Base-by-base conservation (phyloP, 148 eudicot genomes). In the Vaccinium corymbosum region DNA sequence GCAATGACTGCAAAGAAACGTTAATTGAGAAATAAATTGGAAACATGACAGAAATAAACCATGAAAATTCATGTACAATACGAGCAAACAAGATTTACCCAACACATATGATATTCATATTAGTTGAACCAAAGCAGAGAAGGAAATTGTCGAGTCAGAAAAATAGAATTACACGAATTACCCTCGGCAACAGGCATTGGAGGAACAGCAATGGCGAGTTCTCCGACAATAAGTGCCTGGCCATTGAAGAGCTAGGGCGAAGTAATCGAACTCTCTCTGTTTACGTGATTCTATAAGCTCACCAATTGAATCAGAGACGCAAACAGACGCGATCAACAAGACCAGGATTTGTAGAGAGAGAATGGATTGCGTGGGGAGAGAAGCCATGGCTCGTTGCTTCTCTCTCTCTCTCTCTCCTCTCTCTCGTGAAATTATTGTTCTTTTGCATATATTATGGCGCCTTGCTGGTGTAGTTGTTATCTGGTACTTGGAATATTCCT, bases 251-350 rank as follows among this genome's bases (percentile, higher is more conserved):
- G 97, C 86, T 35, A 97, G 84, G 16, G 35, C 83, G 88, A 94
- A 97, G 89, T 90, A 97, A 93, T 97, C 99, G 62, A 97, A 94
- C 84, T 94, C 98, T 20, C 99, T 88, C 82, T 87, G 92, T 15
- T 88, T 83, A 51, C 79, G 83, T 3, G 32, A 83, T 52, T 50
- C 72, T 1, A 27, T 80, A 52, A 51, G 79, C 56, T 35, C 82
- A 56, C 76, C 86, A 35, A 71, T 48, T 85, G 83, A 22, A 1
- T 61, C 79, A 8, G 10, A 48, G 62, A 79, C 29, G 74, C 80
- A 70, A 11, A 29, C 62, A n/a, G 72, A 66, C 55, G 79, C 85
- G 57, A 75, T 75, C 29, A 85, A 79, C 72, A 85, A 17, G 75
- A 51, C 20, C 57, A 84, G 35, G n/a, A 88, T 10, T 16, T 80